Base-by-base conservation (phyloP, 768 basidiomycete species). In the Rhodotorula graminis region DNA sequence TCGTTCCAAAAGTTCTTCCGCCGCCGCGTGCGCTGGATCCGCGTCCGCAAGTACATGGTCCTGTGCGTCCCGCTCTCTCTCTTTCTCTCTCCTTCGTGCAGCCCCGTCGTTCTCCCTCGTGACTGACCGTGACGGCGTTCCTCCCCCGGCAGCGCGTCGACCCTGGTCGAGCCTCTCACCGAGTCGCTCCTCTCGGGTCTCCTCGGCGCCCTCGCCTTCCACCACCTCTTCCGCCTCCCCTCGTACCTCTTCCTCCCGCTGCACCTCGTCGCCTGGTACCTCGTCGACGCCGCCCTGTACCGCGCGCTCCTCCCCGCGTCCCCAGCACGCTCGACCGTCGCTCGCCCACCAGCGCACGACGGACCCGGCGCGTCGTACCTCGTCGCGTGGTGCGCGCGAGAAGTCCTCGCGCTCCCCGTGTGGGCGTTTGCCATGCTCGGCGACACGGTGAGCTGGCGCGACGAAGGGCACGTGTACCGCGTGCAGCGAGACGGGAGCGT, bases 11-110 rank as follows among this genome's bases (percentile, higher is more conserved):
- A 90, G 78, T 99, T 96, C 81, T 84, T 97, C 69, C 87, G 87
- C 85, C 86, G 96, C 49, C 88, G 96, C 42, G 88, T 93, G 29
- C 88, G 96, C 5, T 99, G 96, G 96, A 92, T 99, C 78, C 88
- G 96, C 57, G 95, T 98, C 46, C 87, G 96, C 64, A 97, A 94
- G 81, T 88, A 88, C 78, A 98, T 98, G 93, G 89, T 91, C 15
- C 80, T 91, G 55, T 77, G 31, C 49, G 78, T 65, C 37, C 5
- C 37, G 4, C 37, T 37, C 37, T 37, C 37, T 37, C 37, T 37
- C 37, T 37, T 37, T 37, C 25, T 23, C 56, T 21, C 3, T 56
- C 5, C 33, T n/a, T n/a, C n/a, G n/a, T n/a, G n/a, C n/a, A n/a
- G 25, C 3, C 16, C n/a, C 33, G 31, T 52, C 25, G 27, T 21